Conservation (phyloP, 345 rosid species). For the Anastatica hierochuntica region DNA sequence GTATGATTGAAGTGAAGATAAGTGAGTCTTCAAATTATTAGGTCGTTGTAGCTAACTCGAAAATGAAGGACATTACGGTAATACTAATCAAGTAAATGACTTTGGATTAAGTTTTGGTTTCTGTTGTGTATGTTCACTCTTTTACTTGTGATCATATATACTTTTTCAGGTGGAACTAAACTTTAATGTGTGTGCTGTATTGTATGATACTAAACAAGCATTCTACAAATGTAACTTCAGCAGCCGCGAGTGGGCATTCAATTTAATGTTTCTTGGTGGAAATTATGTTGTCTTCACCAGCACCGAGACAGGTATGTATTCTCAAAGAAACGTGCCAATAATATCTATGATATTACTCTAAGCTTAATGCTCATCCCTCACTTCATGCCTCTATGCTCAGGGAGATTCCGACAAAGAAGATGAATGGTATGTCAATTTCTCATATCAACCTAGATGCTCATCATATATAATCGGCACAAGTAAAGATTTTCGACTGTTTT, state of each 20-base stretch:
- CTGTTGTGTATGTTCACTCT: background rate
- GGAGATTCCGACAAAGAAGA: constrained; percentile 29
- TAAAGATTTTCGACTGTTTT: too few relatives aligned
- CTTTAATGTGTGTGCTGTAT: constrained; percentile 37
- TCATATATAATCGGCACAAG: constrained; percentile 51
- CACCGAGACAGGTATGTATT: constrained; percentile 34
- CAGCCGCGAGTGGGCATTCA: constrained; percentile 35
- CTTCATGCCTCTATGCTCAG: constrained; percentile 34
- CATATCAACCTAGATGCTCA: constrained; percentile 61
- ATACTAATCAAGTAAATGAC: constrained; percentile 1
- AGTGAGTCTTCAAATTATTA: constrained; percentile 45
- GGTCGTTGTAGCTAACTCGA: constrained; percentile 58
- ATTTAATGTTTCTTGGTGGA: constrained; percentile 42
- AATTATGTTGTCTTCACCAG: constrained; percentile 51
- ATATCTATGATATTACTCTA: background rate
- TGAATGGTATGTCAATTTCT: constrained; percentile 50
- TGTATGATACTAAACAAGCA: constrained; percentile 58
- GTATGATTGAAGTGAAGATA: constrained; percentile 41
- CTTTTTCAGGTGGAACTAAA: constrained; percentile 55
- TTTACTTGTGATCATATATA: background rate
- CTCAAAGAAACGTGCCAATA: background rate
- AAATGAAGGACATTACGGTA: constrained; percentile 58
- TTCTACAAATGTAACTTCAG: constrained; percentile 61
- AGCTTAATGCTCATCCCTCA: background rate
- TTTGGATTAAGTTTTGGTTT: background rate